phyloP scores from a whole-genome alignment of 345 rosid species.

The Cochlearia excelsa region DNA sequence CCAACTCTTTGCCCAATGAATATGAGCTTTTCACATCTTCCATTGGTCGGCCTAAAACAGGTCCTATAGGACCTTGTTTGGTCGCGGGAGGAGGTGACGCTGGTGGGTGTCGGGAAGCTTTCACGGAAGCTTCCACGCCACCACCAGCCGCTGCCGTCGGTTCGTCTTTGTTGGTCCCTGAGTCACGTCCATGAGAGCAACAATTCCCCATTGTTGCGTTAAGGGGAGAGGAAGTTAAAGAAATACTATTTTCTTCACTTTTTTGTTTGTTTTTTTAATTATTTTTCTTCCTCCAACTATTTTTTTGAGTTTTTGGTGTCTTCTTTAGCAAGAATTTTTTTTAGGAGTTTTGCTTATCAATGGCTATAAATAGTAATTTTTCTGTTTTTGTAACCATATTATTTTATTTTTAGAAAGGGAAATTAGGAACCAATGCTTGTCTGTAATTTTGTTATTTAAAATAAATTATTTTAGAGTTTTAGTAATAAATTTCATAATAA shows the following conservation, averaged over 20 bases:
- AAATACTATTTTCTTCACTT: constrained; percentile 20
- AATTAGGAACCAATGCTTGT: constrained; percentile 27
- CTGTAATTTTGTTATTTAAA: constrained; percentile 28
- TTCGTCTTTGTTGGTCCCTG: constrained; percentile 24
- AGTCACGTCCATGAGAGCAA: constrained; percentile 53
- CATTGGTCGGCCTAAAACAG: constrained; percentile 89
- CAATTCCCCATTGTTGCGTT: constrained; percentile 62
- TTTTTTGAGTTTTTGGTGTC: constrained; percentile 27
- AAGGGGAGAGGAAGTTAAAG: constrained; percentile 33
- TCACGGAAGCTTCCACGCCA: constrained; percentile 20
- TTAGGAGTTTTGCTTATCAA: neutral
- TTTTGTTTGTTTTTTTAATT: constrained; percentile 12
- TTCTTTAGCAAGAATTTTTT: constrained; percentile 30
- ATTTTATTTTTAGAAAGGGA: constrained; percentile 24
- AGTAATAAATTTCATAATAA: too few relatives aligned
- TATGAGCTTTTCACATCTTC: constrained; percentile 73
- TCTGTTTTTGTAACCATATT: constrained; percentile 18
- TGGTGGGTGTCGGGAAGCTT: constrained; percentile 26
- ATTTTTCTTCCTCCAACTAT: too few relatives aligned
- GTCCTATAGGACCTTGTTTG: constrained; percentile 53
- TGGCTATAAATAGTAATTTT: constrained; percentile 30
- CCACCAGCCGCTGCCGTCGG: constrained; percentile 32
- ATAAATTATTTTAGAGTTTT: constrained; percentile 26
- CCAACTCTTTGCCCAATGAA: constrained; percentile 75
- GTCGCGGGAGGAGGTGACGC: constrained; percentile 36